Percentiles rank a stretch among this genome's conserved stretches.
These are phyloP conservation scores for Trifolium fragiferum DNA, from an alignment of 306 rosid genomes.

Conservation along the genomic window DNA sequence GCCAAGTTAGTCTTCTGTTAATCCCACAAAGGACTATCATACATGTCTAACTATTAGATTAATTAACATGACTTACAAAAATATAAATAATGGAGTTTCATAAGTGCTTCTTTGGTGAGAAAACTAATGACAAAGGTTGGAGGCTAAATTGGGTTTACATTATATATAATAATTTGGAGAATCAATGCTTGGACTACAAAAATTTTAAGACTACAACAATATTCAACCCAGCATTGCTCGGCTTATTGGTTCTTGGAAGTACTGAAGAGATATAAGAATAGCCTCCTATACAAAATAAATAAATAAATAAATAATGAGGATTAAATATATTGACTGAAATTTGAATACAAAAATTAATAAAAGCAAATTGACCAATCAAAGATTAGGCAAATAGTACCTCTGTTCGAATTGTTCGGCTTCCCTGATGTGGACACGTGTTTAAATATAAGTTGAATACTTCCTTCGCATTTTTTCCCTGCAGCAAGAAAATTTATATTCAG, in stretches of 20 bases:
- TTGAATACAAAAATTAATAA: background rate
- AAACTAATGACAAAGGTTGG: too few species aligned
- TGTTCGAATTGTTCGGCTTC: constrained; percentile 97
- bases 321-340: constrained; percentile 2
- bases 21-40: background rate
- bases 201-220: constrained; percentile 35
- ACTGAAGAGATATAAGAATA: constrained; percentile 87
- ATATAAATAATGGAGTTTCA: background rate
- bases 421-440: constrained; percentile 93
- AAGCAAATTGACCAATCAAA: constrained; percentile 9
- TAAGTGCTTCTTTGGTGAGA: background rate
- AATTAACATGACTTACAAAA: background rate
- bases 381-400: constrained; percentile 62
- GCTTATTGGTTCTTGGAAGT: constrained; percentile 84
- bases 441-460: constrained; percentile 69
- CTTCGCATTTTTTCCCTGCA: constrained; percentile 65
- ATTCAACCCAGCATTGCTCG: constrained; percentile 60
- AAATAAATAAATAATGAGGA: constrained; percentile 33
- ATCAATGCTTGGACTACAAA: constrained; percentile 13
- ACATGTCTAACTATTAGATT: background rate
- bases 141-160: background rate
- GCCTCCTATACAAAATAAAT: constrained; percentile 81
- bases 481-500: constrained; percentile 30
- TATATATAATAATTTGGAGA: background rate
- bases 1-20: background rate